Base-by-base conservation (phyloP, 306 rosid species). In the Comarum palustre region DNA sequence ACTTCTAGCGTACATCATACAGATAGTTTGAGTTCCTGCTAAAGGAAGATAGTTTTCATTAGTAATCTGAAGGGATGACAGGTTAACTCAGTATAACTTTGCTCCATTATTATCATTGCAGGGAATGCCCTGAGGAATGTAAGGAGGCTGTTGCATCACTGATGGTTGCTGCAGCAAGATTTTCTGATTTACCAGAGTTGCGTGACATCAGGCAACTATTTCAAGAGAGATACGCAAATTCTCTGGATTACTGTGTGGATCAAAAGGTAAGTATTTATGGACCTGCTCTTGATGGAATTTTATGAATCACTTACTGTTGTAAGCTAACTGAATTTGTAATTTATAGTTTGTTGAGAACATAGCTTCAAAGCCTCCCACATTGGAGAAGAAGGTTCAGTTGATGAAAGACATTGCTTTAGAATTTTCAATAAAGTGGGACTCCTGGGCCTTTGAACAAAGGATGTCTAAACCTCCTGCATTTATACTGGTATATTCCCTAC, bases 71-170 rank as follows among this genome's bases (percentile, higher is more conserved):
- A 68, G 47, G 45, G 22, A 58, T 2, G 43, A 52, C n/a, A 70
- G 36, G 20, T 54, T 57, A 27, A 39, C 75, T 69, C 32, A 0
- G n/a, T 19, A 24, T 63, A 29, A 67, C 47, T 73, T 55, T 80
- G 77, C 69, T 52, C 54, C 50, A 8, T 55, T 67, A 16, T 83
- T 74, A 74, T 66, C 71, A 69, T 72, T 80, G 41, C 79, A 94
- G 99, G 59, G 96, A 90, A 79, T 94, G 99, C 85, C 99, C 97
- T 5, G 96, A 94, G 86, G 96, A 94, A 52, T 88, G 91, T 70
- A 76, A 87, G 81, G 91, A 89, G 63, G 88, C 97, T 80, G 82
- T 90, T 74, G 82, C 99, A 5, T 88, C 95, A 69, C 73, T 91
- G 71, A 88, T 88, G 96, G 45, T 83, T 81, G 93, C 97, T 5